Conservation (phyloP, 441 rosid species). For the Pelargonium citronellum region DNA sequence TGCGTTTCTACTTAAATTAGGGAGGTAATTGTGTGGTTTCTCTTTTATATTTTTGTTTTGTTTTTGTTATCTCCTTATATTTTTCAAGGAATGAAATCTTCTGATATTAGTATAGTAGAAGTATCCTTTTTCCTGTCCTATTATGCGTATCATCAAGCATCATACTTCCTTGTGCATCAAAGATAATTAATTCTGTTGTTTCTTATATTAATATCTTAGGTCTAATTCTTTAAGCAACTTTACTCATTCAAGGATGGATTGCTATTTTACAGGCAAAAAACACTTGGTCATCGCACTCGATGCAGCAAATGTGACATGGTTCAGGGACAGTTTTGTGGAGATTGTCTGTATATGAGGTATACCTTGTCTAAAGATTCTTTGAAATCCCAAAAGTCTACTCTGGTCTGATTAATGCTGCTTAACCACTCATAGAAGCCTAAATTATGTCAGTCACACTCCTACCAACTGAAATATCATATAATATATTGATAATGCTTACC, state of each 20-base stretch:
- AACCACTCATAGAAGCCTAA: neutral
- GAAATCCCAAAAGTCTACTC: neutral
- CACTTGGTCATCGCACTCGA: constrained; percentile 71
- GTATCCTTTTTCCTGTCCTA: neutral
- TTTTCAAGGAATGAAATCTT: neutral
- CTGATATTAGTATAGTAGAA: neutral
- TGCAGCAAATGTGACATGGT: constrained; percentile 61
- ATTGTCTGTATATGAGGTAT: constrained; percentile 84
- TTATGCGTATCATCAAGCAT: neutral
- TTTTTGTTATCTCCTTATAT: neutral
- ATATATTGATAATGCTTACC: neutral
- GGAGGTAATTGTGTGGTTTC: neutral
- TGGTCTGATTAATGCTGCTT: constrained; percentile 7
- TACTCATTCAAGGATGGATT: constrained; percentile 11
- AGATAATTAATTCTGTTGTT: neutral
- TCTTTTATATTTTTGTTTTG: neutral
- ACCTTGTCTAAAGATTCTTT: constrained; percentile 12
- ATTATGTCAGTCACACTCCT: neutral
- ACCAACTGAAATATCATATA: neutral
- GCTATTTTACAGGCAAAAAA: constrained; percentile 64
- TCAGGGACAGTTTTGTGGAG: constrained; percentile 94
- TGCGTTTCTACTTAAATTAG: neutral
- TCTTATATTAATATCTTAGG: neutral
- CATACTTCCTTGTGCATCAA: neutral
- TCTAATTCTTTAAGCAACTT: neutral